Conservation (phyloP, 768 basidiomycete genomes). For the Sutorius australiensis region DNA sequence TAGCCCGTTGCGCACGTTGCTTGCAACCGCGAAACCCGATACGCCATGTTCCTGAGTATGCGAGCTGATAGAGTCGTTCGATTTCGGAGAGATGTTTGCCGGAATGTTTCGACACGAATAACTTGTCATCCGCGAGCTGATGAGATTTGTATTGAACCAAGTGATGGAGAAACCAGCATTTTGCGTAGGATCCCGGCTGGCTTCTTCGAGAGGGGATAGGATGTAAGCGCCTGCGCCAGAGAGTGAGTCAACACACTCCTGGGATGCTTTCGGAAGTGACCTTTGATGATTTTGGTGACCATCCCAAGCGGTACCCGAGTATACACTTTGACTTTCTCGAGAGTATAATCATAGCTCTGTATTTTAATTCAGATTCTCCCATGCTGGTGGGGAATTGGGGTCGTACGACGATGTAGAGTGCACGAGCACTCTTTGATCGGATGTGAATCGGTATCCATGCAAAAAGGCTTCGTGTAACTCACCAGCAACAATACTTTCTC, state of each 20-base stretch:
- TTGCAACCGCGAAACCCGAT: neutral
- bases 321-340: conserved; percentile 88
- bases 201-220: conserved; percentile 87
- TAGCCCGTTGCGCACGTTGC: conserved; percentile 14
- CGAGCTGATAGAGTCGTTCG: neutral
- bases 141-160: conserved; percentile 71
- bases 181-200: conserved; percentile 81
- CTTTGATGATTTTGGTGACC: conserved; percentile 74
- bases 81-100: conserved; percentile 23
- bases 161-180: conserved; percentile 84
- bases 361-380: conserved; percentile 4
- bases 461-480: conserved; percentile 28
- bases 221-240: conserved; percentile 80
- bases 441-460: conserved; percentile 1
- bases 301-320: conserved; percentile 85
- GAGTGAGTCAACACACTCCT: neutral
- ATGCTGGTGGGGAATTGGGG: neutral
- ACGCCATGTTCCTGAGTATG: neutral
- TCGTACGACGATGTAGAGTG: conserved; percentile 77
- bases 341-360: conserved; percentile 89
- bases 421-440: conserved; percentile 35
- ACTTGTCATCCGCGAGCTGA: conserved; percentile 68
- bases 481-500: conserved; percentile 92
- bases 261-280: conserved; percentile 34
- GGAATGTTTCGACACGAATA: conserved; percentile 80